Evolutionary conservation across 2,329 filamentous ascomycete species (phyloP), one percentile per base, ranked within the genome.

Genomic region (Botrytis fabae): DNA sequence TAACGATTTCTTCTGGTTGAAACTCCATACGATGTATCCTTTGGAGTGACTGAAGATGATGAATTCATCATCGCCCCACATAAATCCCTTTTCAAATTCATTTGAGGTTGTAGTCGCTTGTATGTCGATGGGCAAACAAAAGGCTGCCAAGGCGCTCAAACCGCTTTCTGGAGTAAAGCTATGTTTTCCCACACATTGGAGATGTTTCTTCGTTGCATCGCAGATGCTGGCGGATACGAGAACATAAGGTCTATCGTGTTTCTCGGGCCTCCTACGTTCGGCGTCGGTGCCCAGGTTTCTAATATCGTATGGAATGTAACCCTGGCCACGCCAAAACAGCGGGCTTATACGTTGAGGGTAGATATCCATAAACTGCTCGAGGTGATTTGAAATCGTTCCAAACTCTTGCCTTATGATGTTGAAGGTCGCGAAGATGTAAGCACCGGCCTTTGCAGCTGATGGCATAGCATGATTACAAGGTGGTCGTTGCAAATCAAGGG

Each of bases 21-120:
- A 70, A 63, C 62, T 77, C 78, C 78, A 79, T 7, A 79, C 78
- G 1, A 73, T 46, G 63, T 74, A 78, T 22, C 76, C 76, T 10
- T 69, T 5, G 0, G 38, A 16, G 2, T 74, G 46, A 54, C 74
- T 69, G 12, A 74, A 18, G 9, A 78, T 71, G n/a, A 78, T 73
- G 62, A 78, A 79, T 32, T 75, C 73, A 65, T 78, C 77, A 70
- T 79, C 68, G 10, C 69, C 44, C 57, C 32, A 64, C 7, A 64
- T 9, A 22, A 16, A 25, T 1, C 8, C 57, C 14, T 28, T 57
- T 1, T 57, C 16, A 3, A 54, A 57, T 28, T 57, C 51, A 25
- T 10, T 16, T 18, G 9, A 22, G n/a, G 14, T 3, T 4, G 18
- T 14, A 14, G 42, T 57, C 3, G 32, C 20, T 54, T 25, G 2